Evolutionary conservation across 2,329 filamentous ascomycete species (phyloP).

Genomic region (Ophiostoma triangulosporum): DNA sequence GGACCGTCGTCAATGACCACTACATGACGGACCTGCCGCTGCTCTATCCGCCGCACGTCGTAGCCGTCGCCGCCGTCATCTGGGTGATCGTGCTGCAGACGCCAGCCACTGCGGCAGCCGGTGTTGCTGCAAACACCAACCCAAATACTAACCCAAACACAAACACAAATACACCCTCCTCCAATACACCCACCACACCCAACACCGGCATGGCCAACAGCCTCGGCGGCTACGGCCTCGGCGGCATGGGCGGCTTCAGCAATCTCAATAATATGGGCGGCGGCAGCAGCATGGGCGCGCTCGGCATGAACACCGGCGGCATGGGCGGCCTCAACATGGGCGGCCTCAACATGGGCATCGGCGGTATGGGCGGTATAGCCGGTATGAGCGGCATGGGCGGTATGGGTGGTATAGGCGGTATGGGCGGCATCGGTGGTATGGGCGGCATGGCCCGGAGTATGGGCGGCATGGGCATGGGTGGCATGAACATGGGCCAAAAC

Average conservation of each 20-base stretch:
- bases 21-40: slow-evolving; percentile 87
- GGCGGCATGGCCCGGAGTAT: slow-evolving; percentile 27
- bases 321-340: background rate
- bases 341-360: background rate
- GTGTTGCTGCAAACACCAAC: too few species aligned
- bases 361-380: slow-evolving; percentile 36
- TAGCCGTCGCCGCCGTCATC: slow-evolving; percentile 77
- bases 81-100: slow-evolving; percentile 73
- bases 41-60: slow-evolving; percentile 70
- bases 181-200: too few species aligned
- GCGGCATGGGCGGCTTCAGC: background rate
- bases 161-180: too few species aligned
- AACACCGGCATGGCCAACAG: background rate
- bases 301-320: background rate
- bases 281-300: background rate
- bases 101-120: slow-evolving; percentile 18
- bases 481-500: slow-evolving; percentile 36
- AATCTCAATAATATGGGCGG: slow-evolving; percentile 17
- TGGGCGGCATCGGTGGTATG: slow-evolving; percentile 26
- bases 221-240: background rate
- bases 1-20: slow-evolving; percentile 80
- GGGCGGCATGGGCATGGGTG: background rate
- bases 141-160: background rate
- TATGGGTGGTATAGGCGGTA: background rate
- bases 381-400: background rate